A percentile compares a stretch with the other conserved stretches of the same genome.
Conservation (phyloP, 768 basidiomycete genomes). For the Leccinellum albellum region DNA sequence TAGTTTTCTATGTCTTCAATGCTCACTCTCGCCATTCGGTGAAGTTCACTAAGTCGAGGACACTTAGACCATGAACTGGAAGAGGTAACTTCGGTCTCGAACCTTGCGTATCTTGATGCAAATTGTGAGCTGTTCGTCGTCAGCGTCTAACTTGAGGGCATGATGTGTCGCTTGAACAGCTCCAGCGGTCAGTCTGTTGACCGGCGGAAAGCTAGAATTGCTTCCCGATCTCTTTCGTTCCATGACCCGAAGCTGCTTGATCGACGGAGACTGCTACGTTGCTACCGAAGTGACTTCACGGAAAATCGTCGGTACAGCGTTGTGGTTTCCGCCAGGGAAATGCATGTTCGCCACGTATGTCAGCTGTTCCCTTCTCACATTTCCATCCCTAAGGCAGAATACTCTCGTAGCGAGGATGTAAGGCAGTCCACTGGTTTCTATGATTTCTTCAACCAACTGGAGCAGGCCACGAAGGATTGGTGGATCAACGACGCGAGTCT, state of each 20-base stretch:
- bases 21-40: neutral
- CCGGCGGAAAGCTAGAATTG: slow-evolving; percentile 1
- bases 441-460: neutral
- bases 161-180: neutral
- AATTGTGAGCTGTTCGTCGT: neutral
- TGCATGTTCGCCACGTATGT: neutral
- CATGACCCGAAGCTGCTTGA: slow-evolving; percentile 2
- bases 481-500: slow-evolving; percentile 1
- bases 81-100: neutral
- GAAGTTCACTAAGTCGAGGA: neutral
- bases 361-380: neutral
- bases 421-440: neutral
- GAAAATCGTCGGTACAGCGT: slow-evolving; percentile 1
- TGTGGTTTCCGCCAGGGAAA: slow-evolving; percentile 6
- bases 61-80: neutral
- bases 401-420: neutral
- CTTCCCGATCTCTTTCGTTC: slow-evolving; percentile 1
- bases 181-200: neutral
- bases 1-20: neutral
- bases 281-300: neutral
- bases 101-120: neutral
- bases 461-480: slow-evolving; percentile 1
- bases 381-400: too few species aligned
- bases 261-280: slow-evolving; percentile 6
- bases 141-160: neutral